Base-by-base conservation (phyloP, 2,329 filamentous ascomycete genomes). In the Pseudocercospora eumusae region DNA sequence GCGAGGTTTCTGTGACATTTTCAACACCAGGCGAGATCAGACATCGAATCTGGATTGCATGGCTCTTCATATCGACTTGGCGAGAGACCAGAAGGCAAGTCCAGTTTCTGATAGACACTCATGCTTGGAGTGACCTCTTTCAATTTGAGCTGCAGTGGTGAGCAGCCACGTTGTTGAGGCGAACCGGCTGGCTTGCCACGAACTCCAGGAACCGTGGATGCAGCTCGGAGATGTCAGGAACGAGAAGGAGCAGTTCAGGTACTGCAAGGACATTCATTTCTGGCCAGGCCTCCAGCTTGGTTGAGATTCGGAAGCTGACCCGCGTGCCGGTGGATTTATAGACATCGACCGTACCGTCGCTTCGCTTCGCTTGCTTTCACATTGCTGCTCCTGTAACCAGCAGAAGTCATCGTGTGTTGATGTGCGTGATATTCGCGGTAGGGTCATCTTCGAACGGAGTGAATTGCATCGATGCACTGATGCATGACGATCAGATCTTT, bases 91-190 rank as follows among this genome's bases (percentile, higher is more conserved):
- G 28, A 8, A 31, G 28, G 28, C 28, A 31, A 11, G 28, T 31
- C 28, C 28, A 31, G 28, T 4, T 31, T 11, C 13, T 4, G 4
- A 10, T 11, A 31, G 28, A 31, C 7, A 52, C 25, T 25, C 9
- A 44, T 44, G 40, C 40, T 44, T n/a, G 21, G 9, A 23, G 11
- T 49, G 18, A 49, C 11, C 45, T 13, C 45, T 49, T 49, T 27
- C 18, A 23, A 23, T 23, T 5, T 11, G 45, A 50, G 23, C 21
- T 50, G 52, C 31, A 55, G 52, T 40, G 28, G 28, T 55, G 28
- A 42, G 28, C 52, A 55, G 52, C 31, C 52, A 56, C 33, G 27
- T 25, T 28, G 21, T n/a, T n/a, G 47, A 52, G 47, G 47, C 47
- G 47, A 52, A 25, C 21, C 20, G 47, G 47, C 23, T 31, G 47